Evolutionary conservation across 148 eudicot genomes (phyloP).

Genomic region (Persicaria maculosa): DNA sequence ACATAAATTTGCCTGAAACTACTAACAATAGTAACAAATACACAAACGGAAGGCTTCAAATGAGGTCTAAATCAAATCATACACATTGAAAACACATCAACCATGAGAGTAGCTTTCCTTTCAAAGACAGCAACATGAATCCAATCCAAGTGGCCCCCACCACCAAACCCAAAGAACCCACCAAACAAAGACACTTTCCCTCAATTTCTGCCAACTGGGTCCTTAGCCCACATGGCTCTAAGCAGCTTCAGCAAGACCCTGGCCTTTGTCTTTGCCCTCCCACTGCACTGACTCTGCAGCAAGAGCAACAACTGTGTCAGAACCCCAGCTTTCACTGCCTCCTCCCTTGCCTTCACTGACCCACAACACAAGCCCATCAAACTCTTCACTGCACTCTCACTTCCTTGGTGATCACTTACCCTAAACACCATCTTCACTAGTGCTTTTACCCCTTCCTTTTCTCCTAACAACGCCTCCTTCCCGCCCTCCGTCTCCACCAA

Average conservation of each 20-base stretch:
- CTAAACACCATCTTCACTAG: slow-evolving; percentile 60
- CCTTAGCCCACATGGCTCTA: slow-evolving; percentile 45
- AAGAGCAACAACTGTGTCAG: slow-evolving; percentile 61
- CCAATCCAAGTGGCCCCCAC: no score
- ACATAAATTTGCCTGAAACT: no score
- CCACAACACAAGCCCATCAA: slow-evolving; percentile 41
- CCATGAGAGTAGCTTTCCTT: no score
- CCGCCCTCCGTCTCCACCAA: slow-evolving; percentile 30
- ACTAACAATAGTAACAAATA: no score
- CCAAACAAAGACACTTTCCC: no score
- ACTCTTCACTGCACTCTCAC: slow-evolving; percentile 54
- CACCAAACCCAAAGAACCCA: no score
- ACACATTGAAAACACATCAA: no score
- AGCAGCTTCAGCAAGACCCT: slow-evolving; percentile 65
- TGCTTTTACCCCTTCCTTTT: slow-evolving; percentile 34
- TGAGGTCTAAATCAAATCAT: no score
- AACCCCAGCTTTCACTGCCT: slow-evolving; percentile 44
- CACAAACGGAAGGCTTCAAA: no score
- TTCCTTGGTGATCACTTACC: slow-evolving; percentile 50
- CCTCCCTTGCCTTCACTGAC: slow-evolving; percentile 33
- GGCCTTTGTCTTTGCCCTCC: slow-evolving; percentile 44
- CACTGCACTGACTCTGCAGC: slow-evolving; percentile 61
- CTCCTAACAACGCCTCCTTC: slow-evolving; percentile 23
- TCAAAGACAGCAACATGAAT: no score
- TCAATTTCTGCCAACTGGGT: slow-evolving; percentile 12